These are phyloP conservation scores for Chamaecrista fasciculata DNA, from an alignment of 306 rosid species.

Conservation along the genomic window DNA sequence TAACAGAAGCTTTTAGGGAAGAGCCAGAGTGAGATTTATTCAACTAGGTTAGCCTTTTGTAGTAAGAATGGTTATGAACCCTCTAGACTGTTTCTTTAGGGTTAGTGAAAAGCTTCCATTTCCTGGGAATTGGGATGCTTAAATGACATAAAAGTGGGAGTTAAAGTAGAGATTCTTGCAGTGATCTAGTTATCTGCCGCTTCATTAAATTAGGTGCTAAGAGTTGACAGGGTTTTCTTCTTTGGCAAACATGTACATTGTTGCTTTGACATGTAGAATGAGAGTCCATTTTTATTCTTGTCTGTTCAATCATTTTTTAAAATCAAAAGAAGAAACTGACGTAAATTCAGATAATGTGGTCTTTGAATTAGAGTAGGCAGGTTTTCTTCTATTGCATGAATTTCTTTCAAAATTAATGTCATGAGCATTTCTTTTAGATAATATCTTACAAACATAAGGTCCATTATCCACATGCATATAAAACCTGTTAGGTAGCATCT, in stretches of 20 bases:
- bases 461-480: not conserved
- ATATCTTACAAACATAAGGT: not conserved
- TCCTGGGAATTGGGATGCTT: too few species aligned
- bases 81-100: not conserved
- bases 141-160: too few species aligned
- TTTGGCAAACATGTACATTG: not conserved
- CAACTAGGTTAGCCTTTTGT: not conserved
- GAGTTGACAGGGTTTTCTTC: not conserved
- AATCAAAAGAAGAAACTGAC: too few species aligned
- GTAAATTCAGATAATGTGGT: not conserved
- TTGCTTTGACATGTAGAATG: not conserved
- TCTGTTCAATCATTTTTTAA: not conserved
- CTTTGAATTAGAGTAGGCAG: too few species aligned
- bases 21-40: not conserved
- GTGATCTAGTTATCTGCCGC: too few species aligned
- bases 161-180: too few species aligned
- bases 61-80: not conserved
- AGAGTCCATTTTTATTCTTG: not conserved
- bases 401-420: not conserved
- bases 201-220: too few species aligned
- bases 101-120: not conserved
- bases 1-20: not conserved
- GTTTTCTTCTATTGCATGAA: not conserved
- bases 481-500: not conserved
- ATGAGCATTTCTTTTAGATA: not conserved